These are phyloP conservation scores for Sungouiozyma ichnusensis DNA, from an alignment of 805 yeast genomes.

Conservation along the genomic window DNA sequence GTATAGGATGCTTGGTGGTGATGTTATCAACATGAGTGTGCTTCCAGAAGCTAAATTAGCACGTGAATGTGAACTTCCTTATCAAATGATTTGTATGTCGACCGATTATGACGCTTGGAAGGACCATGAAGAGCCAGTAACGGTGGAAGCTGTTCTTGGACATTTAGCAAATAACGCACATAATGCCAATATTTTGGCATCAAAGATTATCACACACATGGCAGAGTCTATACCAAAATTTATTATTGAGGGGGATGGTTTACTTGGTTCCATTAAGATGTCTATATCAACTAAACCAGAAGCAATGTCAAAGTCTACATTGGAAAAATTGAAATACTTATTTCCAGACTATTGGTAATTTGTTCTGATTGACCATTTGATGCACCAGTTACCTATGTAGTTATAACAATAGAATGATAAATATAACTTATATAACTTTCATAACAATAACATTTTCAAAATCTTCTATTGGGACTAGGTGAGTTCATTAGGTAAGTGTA, in stretches of 20 bases:
- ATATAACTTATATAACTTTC: neutral
- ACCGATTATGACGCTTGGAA: conserved; percentile 99
- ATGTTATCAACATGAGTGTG: conserved; percentile 93
- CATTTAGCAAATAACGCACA: conserved; percentile 78
- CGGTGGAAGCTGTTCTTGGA: conserved; percentile 94
- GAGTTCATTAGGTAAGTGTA: conserved; percentile 28
- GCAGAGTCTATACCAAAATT: conserved; percentile 45
- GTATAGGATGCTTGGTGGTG: conserved; percentile 83
- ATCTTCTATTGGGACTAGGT: conserved; percentile 21
- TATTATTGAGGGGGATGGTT: conserved; percentile 58
- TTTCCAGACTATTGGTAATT: conserved; percentile 86
- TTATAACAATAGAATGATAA: neutral
- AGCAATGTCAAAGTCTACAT: conserved; percentile 62
- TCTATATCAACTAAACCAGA: conserved; percentile 68
- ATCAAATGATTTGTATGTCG: conserved; percentile 98
- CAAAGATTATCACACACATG: conserved; percentile 53
- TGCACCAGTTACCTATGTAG: conserved; percentile 2
- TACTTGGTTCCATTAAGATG: conserved; percentile 67
- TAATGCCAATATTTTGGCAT: conserved; percentile 75
- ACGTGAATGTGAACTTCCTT: conserved; percentile 91
- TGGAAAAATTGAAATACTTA: conserved; percentile 72
- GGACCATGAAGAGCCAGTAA: conserved; percentile 88
- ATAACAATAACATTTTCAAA: neutral
- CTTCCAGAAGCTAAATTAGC: conserved; percentile 97
- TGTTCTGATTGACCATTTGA: neutral